Base-by-base conservation (phyloP, 78 protist genomes). In the Dictyostelium brefeldianum region DNA sequence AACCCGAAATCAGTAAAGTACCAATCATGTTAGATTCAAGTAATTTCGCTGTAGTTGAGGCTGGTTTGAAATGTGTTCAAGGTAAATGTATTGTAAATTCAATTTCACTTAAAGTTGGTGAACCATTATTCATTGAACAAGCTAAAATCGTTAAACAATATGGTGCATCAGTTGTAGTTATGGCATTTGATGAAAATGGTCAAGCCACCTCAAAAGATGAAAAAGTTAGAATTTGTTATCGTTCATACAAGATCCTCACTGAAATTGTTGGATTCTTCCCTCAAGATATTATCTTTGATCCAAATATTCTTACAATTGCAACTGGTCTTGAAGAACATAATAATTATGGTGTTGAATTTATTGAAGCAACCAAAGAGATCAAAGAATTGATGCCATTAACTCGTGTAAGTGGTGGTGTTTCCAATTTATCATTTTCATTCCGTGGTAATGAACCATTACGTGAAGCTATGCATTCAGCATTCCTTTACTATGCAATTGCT, bases 181-280 rank as follows among this genome's bases (percentile, higher is more conserved):
- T 99, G 99, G 99, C 99, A 15, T 98, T 98, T 67, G 99, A 99
- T 94, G 99, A 99, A 73, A 79, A 91, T 22, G 99, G 99, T 51
- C 99, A 98, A 96, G 99, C 99, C 18, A 97, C 96, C 5, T 51
- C 25, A 22, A 91, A 5, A 29, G 97, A 96, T 5, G 81, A 82
- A 53, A 99, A 99, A 93, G 94, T 97, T 22, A 62, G 82, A 41
- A 98, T 98, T 56, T 99, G 99, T 95, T 46, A 89, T 83, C 97
- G 99, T 51, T 96, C 99, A 6, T 98, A 98, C 97, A 57, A 95
- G 64, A 47, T 99, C 22, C 90, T 99, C 22, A 91, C 89, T 9
- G 89, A 78, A 17, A 11, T 56, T 64, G 95, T 95, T 6, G 94
- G 96, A 43, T 98, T 98, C 95, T 91, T 96, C 15, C 98, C 98